phyloP scores from a whole-genome alignment of 805 yeast species.

The Candida awuae region DNA sequence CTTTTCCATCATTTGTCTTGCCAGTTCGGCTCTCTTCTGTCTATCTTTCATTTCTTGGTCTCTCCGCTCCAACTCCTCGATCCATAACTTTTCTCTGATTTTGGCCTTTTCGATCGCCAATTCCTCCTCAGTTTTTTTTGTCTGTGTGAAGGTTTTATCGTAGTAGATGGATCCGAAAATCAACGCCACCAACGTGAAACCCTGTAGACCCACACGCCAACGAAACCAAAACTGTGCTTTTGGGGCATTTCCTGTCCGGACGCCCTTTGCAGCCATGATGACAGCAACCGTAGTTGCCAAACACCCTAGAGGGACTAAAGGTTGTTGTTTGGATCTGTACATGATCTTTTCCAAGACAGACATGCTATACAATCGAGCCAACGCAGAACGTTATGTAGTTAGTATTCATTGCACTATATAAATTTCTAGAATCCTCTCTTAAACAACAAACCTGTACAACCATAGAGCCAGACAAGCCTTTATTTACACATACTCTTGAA shows the following conservation, averaged over 20 bases:
- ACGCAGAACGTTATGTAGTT: no score
- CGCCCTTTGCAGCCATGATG: slow-evolving; percentile 64
- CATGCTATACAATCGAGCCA: slow-evolving; percentile 27
- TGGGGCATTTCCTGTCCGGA: slow-evolving; percentile 61
- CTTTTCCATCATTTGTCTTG: slow-evolving; percentile 30
- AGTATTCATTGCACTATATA: no score
- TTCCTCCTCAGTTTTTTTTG: slow-evolving; percentile 51
- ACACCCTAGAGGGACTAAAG: slow-evolving; percentile 80
- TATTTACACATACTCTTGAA: slow-evolving; percentile 43
- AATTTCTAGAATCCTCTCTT: no score
- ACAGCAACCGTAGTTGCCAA: slow-evolving; percentile 77
- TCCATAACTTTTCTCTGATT: slow-evolving; percentile 79
- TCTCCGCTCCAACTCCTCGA: slow-evolving; percentile 81
- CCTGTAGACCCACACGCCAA: slow-evolving; percentile 85
- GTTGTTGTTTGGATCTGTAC: slow-evolving; percentile 71
- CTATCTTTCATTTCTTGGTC: slow-evolving; percentile 66
- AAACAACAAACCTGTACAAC: no score
- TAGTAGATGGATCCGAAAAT: slow-evolving; percentile 70
- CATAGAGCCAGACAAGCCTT: no score
- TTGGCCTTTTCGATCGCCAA: slow-evolving; percentile 69
- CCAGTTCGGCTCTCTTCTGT: slow-evolving; percentile 57
- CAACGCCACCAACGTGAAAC: slow-evolving; percentile 72
- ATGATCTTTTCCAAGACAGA: slow-evolving; percentile 49
- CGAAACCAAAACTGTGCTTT: slow-evolving; percentile 83
- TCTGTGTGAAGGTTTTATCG: slow-evolving; percentile 40